A percentile compares a stretch with the other conserved stretches of the same genome.
These are phyloP conservation scores for Exophiala mesophila DNA, from an alignment of 2,329 filamentous ascomycete genomes.

Conservation along the genomic window DNA sequence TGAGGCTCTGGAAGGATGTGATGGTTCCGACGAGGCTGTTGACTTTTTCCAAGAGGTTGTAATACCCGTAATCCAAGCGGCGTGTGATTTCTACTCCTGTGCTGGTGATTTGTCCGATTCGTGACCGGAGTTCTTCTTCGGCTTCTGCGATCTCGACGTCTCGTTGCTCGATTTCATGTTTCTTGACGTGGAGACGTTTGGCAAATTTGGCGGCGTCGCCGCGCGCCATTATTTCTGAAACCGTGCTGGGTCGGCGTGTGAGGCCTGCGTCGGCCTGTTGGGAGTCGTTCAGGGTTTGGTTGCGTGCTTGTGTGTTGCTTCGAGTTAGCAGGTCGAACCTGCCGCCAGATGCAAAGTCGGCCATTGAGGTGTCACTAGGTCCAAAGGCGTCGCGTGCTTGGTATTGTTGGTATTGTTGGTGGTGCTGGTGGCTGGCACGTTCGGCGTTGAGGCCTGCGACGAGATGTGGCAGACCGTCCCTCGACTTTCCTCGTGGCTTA, in stretches of 20 bases:
- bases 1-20: conserved; percentile 38
- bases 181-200: conserved; percentile 17
- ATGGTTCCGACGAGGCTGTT: conserved; percentile 38
- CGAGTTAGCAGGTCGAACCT: conserved; percentile 7
- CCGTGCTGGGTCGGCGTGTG: conserved; percentile 4
- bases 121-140: conserved; percentile 23
- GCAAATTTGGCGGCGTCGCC: conserved; percentile 16
- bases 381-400: conserved; percentile 9
- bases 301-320: not conserved
- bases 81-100: conserved; percentile 40
- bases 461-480: conserved; percentile 15
- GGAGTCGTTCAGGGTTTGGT: conserved; percentile 11
- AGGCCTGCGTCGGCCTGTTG: not conserved
- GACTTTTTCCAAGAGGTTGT: conserved; percentile 43
- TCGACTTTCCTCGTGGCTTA: conserved; percentile 9
- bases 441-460: conserved; percentile 20
- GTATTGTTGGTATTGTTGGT: not conserved
- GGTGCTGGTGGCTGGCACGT: conserved; percentile 11
- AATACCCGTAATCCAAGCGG: conserved; percentile 45
- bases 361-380: conserved; percentile 4
- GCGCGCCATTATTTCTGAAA: conserved; percentile 17
- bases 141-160: conserved; percentile 18
- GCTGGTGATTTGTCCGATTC: conserved; percentile 16
- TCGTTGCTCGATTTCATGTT: conserved; percentile 8
- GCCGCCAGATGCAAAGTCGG: conserved; percentile 13